phyloP scores from a whole-genome alignment of 495 filamentous ascomycete species.

The Hypoxylon fuscum region DNA sequence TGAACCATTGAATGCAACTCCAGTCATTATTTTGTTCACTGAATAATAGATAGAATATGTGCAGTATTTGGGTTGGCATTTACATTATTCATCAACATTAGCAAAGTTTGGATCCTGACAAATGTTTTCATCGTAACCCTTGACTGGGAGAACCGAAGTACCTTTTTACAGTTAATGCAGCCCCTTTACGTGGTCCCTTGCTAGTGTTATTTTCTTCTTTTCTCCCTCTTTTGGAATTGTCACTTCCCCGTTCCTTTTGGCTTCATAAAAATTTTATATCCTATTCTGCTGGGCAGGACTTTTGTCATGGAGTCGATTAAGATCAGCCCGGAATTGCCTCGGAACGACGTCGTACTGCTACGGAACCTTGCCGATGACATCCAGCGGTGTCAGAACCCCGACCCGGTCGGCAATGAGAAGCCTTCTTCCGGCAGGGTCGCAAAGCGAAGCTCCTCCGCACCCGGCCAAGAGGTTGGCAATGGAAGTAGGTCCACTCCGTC shows the following conservation, averaged over 20 bases:
- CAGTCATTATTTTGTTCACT: too few relatives aligned
- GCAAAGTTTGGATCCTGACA: background rate
- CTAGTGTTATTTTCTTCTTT: conserved; percentile 8
- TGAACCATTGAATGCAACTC: too few relatives aligned
- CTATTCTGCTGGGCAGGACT: conserved; percentile 23
- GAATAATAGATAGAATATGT: too few relatives aligned
- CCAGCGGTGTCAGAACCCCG: conserved; percentile 17
- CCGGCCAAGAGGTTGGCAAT: conserved; percentile 30
- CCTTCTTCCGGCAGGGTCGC: conserved; percentile 8
- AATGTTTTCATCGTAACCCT: background rate
- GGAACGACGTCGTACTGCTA: conserved; percentile 60
- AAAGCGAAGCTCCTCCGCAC: conserved; percentile 8
- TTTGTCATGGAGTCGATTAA: conserved; percentile 41
- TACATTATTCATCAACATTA: too few relatives aligned
- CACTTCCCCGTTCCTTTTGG: background rate
- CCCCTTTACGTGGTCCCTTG: conserved; percentile 22
- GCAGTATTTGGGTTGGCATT: too few relatives aligned
- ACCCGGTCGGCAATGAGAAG: conserved; percentile 3
- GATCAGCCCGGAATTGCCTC: conserved; percentile 59
- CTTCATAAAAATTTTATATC: background rate
- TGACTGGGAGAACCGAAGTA: background rate
- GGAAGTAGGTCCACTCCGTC: conserved; percentile 29
- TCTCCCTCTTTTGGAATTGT: conserved; percentile 10
- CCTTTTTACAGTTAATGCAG: conserved; percentile 17
- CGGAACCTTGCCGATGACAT: conserved; percentile 55